Conservation (phyloP, 768 basidiomycete genomes). For the Mycena venus region DNA sequence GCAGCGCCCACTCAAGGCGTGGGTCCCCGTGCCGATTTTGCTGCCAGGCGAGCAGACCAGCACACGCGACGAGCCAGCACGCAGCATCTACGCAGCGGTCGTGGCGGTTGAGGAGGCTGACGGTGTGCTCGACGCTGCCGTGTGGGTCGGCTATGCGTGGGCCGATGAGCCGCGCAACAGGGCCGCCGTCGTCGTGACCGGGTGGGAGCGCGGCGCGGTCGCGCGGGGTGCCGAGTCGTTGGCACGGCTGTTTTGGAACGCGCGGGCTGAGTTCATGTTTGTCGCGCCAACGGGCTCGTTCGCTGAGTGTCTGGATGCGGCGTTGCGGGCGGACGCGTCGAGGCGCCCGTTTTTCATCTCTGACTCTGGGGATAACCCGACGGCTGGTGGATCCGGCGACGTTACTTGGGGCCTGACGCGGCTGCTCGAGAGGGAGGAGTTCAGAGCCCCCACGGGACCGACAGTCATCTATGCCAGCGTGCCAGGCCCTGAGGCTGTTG, state of each 20-base stretch:
- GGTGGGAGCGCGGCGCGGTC: slow-evolving; percentile 12
- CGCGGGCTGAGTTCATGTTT: slow-evolving; percentile 7
- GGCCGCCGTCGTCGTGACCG: slow-evolving; percentile 7
- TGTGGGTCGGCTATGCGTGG: slow-evolving; percentile 12
- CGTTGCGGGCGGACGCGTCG: slow-evolving; percentile 6
- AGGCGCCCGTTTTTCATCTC: slow-evolving; percentile 16
- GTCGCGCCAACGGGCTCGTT: slow-evolving; percentile 11
- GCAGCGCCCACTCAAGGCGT: slow-evolving; percentile 14
- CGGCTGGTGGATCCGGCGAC: slow-evolving; percentile 12
- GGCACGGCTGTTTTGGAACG: slow-evolving; percentile 14
- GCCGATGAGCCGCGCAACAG: slow-evolving; percentile 11
- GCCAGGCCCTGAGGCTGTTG: slow-evolving; percentile 13
- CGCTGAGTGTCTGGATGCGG: slow-evolving; percentile 10
- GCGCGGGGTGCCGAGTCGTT: slow-evolving; percentile 10
- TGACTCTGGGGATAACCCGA: slow-evolving; percentile 14
- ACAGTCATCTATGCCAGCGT: slow-evolving; percentile 15
- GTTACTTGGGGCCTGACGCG: slow-evolving; percentile 14
- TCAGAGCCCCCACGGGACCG: slow-evolving; percentile 5
- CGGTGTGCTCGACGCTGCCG: slow-evolving; percentile 12
- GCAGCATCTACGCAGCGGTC: slow-evolving; percentile 11
- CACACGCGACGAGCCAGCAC: slow-evolving; percentile 10
- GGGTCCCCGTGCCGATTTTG: slow-evolving; percentile 12
- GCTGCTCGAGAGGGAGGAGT: slow-evolving; percentile 14
- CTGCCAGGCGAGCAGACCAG: slow-evolving; percentile 13
- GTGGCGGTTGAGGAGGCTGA: background rate